Conservation (phyloP, 2,329 filamentous ascomycete genomes). For the Penicillium glabrum region DNA sequence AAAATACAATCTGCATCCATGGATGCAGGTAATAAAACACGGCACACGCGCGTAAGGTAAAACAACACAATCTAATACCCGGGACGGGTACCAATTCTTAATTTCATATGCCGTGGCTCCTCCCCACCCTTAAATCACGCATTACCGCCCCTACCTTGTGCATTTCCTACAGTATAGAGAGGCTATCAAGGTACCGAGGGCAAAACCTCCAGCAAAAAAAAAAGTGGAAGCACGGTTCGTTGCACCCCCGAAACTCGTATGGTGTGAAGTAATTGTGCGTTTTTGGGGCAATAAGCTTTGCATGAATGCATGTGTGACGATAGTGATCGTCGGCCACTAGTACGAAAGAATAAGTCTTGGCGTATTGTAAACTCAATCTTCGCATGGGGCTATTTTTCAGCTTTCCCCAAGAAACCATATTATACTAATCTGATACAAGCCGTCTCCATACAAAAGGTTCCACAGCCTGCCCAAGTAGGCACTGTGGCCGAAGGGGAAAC, state of each 20-base stretch:
- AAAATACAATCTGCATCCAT: not conserved
- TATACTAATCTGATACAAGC: not conserved
- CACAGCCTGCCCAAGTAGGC: not conserved
- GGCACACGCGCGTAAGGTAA: too few species aligned
- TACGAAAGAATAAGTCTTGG: not conserved
- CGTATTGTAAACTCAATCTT: not conserved
- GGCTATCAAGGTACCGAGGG: not conserved
- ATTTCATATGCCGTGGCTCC: not conserved
- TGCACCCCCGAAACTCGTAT: not conserved
- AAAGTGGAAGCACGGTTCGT: not conserved
- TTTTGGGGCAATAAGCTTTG: not conserved
- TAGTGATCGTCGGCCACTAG: not conserved
- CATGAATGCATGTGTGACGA: not conserved
- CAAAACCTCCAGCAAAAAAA: not conserved
- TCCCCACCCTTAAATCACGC: not conserved
- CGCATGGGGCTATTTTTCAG: not conserved
- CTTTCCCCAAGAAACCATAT: not conserved
- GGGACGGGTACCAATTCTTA: not conserved
- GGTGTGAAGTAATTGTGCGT: not conserved
- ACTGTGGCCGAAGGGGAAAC: not conserved
- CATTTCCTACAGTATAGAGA: not conserved
- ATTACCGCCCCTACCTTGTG: not conserved
- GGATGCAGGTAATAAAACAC: too few species aligned
- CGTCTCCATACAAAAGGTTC: not conserved
- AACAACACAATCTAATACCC: too few species aligned